phyloP scores from a whole-genome alignment of 139 green algal species.

The Ulvella scutata region DNA sequence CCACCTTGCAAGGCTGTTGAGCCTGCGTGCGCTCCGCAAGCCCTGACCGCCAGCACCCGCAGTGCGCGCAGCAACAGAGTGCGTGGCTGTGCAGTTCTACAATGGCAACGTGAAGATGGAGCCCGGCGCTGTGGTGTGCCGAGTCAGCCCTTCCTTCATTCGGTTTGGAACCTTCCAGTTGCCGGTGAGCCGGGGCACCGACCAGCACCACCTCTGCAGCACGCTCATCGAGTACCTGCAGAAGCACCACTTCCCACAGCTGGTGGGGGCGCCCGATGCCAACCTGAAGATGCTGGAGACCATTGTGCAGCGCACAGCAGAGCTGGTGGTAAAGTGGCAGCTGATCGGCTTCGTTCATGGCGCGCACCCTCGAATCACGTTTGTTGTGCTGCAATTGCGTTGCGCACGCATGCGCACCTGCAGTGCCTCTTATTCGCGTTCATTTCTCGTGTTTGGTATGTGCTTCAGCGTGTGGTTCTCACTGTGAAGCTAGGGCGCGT shows the following conservation, averaged over 20 bases:
- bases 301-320: constrained; percentile 46
- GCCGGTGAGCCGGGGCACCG: constrained; percentile 30
- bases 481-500: background rate
- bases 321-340: constrained; percentile 65
- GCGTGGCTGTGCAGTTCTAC: constrained; percentile 74
- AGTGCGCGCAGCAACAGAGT: no score
- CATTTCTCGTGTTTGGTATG: background rate
- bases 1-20: no score
- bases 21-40: no score
- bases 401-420: constrained; percentile 8
- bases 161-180: constrained; percentile 90
- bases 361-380: no score
- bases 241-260: constrained; percentile 62
- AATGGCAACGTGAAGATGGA: constrained; percentile 40
- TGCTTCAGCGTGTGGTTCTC: background rate
- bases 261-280: constrained; percentile 16
- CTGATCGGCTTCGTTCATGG: constrained; percentile 68
- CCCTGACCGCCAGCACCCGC: no score
- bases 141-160: constrained; percentile 70
- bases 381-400: no score
- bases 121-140: constrained; percentile 64
- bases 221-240: constrained; percentile 69
- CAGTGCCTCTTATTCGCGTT: background rate
- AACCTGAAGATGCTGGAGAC: constrained; percentile 38
- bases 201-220: constrained; percentile 29